phyloP scores from a whole-genome alignment of 1,284 basidiomycete genomes.

The Ganoderma multipileum region DNA sequence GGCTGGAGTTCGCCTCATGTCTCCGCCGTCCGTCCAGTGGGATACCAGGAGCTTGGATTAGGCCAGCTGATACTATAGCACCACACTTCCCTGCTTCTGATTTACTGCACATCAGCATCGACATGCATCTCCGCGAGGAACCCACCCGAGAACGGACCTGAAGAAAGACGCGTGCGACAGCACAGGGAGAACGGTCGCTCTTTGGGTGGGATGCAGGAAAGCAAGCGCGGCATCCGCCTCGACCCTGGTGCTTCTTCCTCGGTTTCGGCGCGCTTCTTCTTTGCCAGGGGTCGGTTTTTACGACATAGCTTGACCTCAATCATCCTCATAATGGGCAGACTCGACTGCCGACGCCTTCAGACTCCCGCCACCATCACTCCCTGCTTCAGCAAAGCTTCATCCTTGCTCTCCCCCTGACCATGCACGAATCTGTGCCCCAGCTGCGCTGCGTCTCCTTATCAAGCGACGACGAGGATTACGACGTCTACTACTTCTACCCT shows the following conservation, averaged over 20 bases:
- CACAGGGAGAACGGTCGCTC: conserved; percentile 22
- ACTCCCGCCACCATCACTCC: neutral
- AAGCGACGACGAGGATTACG: conserved; percentile 23
- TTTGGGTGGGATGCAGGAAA: conserved; percentile 13
- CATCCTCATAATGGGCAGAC: conserved; percentile 1
- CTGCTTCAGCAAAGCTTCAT: neutral
- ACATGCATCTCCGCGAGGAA: conserved; percentile 8
- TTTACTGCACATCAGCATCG: neutral
- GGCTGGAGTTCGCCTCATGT: neutral
- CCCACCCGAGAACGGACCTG: conserved; percentile 16
- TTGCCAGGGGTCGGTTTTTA: conserved; percentile 17
- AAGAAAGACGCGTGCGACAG: conserved; percentile 11
- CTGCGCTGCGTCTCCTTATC: conserved; percentile 7
- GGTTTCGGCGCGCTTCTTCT: conserved; percentile 18
- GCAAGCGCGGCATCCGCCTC: conserved; percentile 17
- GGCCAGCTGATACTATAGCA: neutral
- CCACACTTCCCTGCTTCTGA: conserved; percentile 2
- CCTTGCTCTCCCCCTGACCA: neutral
- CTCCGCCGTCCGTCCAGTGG: neutral
- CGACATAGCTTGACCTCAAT: conserved; percentile 18
- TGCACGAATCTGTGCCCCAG: conserved; percentile 22
- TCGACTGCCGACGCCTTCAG: conserved; percentile 8
- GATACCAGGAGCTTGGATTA: neutral
- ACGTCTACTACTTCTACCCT: conserved; percentile 21
- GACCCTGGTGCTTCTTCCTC: conserved; percentile 26